Evolutionary conservation across 495 filamentous ascomycete species (phyloP).

Genomic region (Penicillium herquei): DNA sequence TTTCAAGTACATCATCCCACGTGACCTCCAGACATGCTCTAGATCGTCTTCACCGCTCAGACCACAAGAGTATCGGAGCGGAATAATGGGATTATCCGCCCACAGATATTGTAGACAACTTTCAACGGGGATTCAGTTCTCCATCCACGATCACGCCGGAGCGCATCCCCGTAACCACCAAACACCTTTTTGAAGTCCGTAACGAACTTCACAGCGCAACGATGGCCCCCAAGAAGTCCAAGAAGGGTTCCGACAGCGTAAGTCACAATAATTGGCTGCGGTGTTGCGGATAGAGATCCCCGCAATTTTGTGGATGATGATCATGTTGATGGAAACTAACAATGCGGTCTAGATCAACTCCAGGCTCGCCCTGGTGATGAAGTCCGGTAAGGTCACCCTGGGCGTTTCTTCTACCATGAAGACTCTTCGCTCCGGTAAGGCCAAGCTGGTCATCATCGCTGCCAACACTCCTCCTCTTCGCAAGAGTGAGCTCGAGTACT

Average conservation of each 20-base stretch:
- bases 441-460: conserved; percentile 71
- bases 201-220: conserved; percentile 43
- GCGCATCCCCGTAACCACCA: conserved; percentile 28
- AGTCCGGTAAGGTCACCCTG: conserved; percentile 85
- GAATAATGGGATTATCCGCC: conserved; percentile 1
- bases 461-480: conserved; percentile 93
- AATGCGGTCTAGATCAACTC: conserved; percentile 61
- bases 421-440: conserved; percentile 67
- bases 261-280: background rate
- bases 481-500: conserved; percentile 89
- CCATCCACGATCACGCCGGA: conserved; percentile 29
- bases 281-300: background rate
- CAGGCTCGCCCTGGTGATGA: conserved; percentile 91
- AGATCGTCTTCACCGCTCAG: background rate
- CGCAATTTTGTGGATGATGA: background rate
- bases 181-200: conserved; percentile 21
- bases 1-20: background rate
- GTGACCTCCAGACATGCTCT: too few relatives aligned
- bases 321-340: conserved; percentile 4
- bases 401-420: conserved; percentile 97
- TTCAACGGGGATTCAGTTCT: conserved; percentile 20
- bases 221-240: conserved; percentile 93
- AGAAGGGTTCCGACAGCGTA: conserved; percentile 81
- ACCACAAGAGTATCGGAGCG: background rate
- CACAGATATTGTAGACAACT: conserved; percentile 12